These are phyloP conservation scores for Colletotrichum magnum DNA, from an alignment of 2,329 filamentous ascomycete species.

Conservation along the genomic window DNA sequence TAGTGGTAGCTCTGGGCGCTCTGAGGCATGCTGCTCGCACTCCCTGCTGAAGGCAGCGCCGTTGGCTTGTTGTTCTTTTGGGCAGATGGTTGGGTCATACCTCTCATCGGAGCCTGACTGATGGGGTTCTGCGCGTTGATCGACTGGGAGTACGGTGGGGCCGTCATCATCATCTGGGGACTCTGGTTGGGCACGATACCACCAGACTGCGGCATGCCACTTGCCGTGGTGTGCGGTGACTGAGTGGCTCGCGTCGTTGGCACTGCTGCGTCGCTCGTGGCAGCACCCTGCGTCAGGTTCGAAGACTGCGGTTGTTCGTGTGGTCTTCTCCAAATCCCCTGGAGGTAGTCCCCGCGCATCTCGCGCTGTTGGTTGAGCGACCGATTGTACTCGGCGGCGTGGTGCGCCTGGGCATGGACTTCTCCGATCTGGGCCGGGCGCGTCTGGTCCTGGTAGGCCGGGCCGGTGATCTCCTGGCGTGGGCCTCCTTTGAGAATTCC, in stretches of 20 bases:
- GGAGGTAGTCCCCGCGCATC: conserved; percentile 83
- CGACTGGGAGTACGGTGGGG: conserved; percentile 77
- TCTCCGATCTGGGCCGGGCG: conserved; percentile 83
- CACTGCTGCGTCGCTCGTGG: conserved; percentile 58
- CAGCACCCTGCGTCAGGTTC: conserved; percentile 62
- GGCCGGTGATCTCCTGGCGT: conserved; percentile 89
- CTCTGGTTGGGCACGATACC: conserved; percentile 71
- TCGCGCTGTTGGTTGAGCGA: conserved; percentile 84
- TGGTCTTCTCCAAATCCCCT: conserved; percentile 85
- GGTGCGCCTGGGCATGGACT: conserved; percentile 86
- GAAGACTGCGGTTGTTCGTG: conserved; percentile 79
- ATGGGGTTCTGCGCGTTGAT: conserved; percentile 80
- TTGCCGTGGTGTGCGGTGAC: conserved; percentile 70
- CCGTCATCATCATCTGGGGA: conserved; percentile 77
- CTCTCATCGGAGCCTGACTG: conserved; percentile 79
- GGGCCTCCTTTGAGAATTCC: conserved; percentile 83
- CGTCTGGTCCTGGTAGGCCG: conserved; percentile 89
- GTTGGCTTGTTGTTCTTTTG: conserved; percentile 79
- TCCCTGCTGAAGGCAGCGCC: conserved; percentile 64
- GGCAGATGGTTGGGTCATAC: conserved; percentile 73
- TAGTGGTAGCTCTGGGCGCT: conserved; percentile 74
- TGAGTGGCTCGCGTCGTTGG: conserved; percentile 68
- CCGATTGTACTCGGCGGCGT: conserved; percentile 93
- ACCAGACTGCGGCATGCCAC: conserved; percentile 68
- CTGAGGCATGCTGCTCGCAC: conserved; percentile 64